A percentile compares a stretch with the other conserved stretches of the same genome.
Evolutionary conservation across 129 eudicot genomes (phyloP).

Genomic region (Flaveria sonorensis): DNA sequence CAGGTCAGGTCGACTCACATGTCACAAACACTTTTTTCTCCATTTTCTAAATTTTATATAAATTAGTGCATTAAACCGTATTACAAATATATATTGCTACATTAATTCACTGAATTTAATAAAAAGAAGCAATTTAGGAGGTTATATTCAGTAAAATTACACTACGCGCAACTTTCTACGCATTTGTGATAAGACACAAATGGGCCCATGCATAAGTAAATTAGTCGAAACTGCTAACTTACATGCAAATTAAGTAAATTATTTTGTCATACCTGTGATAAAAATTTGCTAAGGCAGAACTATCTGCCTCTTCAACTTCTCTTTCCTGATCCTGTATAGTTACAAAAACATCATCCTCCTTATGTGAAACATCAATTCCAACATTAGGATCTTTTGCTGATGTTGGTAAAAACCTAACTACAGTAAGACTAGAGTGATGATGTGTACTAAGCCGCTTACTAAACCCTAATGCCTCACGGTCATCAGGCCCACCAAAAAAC

Average conservation of each 20-base stretch:
- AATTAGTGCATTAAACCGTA: neutral
- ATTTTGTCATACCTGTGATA: constrained; percentile 54
- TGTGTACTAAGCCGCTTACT: constrained; percentile 78
- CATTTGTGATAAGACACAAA: neutral
- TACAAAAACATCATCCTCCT: constrained; percentile 56
- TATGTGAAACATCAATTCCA: constrained; percentile 49
- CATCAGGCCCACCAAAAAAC: constrained; percentile 93
- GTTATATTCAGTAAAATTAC: neutral
- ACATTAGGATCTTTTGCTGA: constrained; percentile 32
- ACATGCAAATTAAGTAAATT: neutral
- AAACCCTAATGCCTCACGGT: constrained; percentile 86
- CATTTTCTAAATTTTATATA: neutral
- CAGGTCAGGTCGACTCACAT: neutral
- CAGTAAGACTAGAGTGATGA: constrained; percentile 62
- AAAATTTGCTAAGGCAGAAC: constrained; percentile 51
- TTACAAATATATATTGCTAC: neutral
- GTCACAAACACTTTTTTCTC: neutral
- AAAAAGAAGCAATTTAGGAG: neutral
- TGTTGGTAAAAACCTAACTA: constrained; percentile 60
- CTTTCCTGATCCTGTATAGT: constrained; percentile 50
- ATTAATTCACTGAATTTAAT: neutral
- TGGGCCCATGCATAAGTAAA: neutral
- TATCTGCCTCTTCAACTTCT: constrained; percentile 60
- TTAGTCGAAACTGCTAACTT: neutral
- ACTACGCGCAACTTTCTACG: neutral